Evolutionary conservation across 345 rosid species (phyloP), one percentile per base, ranked within the genome.

Genomic region (Citrus maxima): DNA sequence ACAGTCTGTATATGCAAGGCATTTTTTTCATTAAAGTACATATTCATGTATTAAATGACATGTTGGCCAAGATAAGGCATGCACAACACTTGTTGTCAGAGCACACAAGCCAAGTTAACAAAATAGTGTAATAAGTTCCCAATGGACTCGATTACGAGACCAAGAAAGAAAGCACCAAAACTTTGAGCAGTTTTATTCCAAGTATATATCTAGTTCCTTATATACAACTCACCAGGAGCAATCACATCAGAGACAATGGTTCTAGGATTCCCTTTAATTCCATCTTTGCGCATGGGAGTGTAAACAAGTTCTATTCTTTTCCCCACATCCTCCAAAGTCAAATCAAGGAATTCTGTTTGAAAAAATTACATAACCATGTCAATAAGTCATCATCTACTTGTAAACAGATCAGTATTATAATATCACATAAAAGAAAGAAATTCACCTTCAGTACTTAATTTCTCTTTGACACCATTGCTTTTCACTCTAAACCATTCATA

Each of bases 271-370:
- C 99, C 99, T 82, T 82, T 84, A 66, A 62, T 78, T 68, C 97
- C 99, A 92, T 95, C 98, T 79, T 90, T 87, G 73, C 98, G 97
- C 55, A 91, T 81, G 74, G 99, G 99, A 80, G 88, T 87, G 80
- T 88, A 95, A 76, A 90, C 85, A 83, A 96, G 91, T 89, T 91
- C 97, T 77, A 95, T 87, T 78, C 80, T 83, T 80, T 84, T 86
- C 81, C 92, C 98, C 14, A 91, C 98, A 79, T 92, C 97, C 64
- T 88, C 97, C 73, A 95, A 83, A 74, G 87, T 88, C 88, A 95
- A 82, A 89, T 96, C 98, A 81, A 93, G 79, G 84, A 85, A 90
- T 81, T 93, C 99, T 93, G 88, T 78, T 32, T 79, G 74, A 40
- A 70, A 84, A 66, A 67, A 84, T 51, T 55, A 16, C 37, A 58